A percentile compares a stretch with the other conserved stretches of the same genome.
phyloP scores from a whole-genome alignment of 768 basidiomycete species.

The Serendipita vermifera region DNA sequence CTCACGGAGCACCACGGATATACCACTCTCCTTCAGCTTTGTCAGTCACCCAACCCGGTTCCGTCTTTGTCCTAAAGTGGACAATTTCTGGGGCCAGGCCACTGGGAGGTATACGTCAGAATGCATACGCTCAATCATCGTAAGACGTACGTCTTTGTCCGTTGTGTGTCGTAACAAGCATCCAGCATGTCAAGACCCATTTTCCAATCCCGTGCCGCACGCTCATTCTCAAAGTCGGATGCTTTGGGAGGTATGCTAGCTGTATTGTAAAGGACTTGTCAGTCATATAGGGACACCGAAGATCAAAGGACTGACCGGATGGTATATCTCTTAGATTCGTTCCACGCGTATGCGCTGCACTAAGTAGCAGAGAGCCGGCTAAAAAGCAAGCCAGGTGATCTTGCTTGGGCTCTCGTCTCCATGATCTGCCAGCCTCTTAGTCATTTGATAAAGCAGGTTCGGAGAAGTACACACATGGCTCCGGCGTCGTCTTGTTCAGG shows the following conservation, averaged over 20 bases:
- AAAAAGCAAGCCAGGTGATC: conserved; percentile 95
- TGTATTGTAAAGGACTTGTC: background rate
- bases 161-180: conserved; percentile 78
- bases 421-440: conserved; percentile 33
- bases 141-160: conserved; percentile 58
- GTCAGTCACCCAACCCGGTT: conserved; percentile 22
- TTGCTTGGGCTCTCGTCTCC: conserved; percentile 76
- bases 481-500: conserved; percentile 35
- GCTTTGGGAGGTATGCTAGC: background rate
- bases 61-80: conserved; percentile 59
- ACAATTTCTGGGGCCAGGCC: conserved; percentile 87
- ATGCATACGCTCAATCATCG: background rate
- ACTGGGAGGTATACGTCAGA: conserved; percentile 29
- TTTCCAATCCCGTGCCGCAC: conserved; percentile 59
- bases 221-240: background rate
- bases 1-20: conserved; percentile 33
- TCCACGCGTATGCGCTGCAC: conserved; percentile 39
- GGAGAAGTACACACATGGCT: conserved; percentile 19
- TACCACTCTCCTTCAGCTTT: conserved; percentile 50
- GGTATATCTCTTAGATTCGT: background rate
- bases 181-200: conserved; percentile 71
- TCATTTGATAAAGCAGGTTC: background rate
- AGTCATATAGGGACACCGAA: background rate
- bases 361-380: conserved; percentile 81
- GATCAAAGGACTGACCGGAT: background rate